These are phyloP conservation scores for Malassezia yamatoensis DNA, from an alignment of 1,284 basidiomycete species.

Conservation along the genomic window DNA sequence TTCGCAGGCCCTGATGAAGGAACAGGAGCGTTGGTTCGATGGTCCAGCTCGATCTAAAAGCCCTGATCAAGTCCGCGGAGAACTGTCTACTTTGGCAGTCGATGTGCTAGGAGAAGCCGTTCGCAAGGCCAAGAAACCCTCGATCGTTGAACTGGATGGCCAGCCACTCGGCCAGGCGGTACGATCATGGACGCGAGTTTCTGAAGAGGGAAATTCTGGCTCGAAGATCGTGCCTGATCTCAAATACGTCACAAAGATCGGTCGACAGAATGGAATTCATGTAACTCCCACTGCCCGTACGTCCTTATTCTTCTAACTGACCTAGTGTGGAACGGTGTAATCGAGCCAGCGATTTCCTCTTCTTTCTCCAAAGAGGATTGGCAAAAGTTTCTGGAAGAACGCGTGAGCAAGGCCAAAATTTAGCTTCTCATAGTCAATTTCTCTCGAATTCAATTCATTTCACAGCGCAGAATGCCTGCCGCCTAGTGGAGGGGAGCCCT, in stretches of 20 bases:
- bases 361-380: constrained; percentile 76
- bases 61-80: constrained; percentile 63
- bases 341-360: constrained; percentile 68
- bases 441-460: too few species aligned
- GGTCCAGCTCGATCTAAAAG: constrained; percentile 62
- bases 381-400: constrained; percentile 66
- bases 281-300: constrained; percentile 68
- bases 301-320: background rate
- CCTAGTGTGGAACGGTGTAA: constrained; percentile 55
- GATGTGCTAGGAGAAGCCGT: constrained; percentile 50
- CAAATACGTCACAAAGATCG: constrained; percentile 77
- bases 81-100: constrained; percentile 58
- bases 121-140: constrained; percentile 40
- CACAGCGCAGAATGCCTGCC: too few species aligned
- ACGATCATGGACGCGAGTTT: constrained; percentile 59
- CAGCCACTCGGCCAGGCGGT: constrained; percentile 50
- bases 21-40: constrained; percentile 68
- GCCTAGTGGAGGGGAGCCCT: too few species aligned
- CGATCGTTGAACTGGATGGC: constrained; percentile 49
- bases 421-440: background rate
- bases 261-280: constrained; percentile 81
- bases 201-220: constrained; percentile 62
- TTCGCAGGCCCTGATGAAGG: constrained; percentile 60
- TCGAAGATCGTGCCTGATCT: constrained; percentile 67
- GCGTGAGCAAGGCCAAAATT: constrained; percentile 49